Percentiles rank a stretch among this genome's conserved stretches.
phyloP scores from a whole-genome alignment of 495 filamentous ascomycete genomes.

The Aspergillus heteromorphus region DNA sequence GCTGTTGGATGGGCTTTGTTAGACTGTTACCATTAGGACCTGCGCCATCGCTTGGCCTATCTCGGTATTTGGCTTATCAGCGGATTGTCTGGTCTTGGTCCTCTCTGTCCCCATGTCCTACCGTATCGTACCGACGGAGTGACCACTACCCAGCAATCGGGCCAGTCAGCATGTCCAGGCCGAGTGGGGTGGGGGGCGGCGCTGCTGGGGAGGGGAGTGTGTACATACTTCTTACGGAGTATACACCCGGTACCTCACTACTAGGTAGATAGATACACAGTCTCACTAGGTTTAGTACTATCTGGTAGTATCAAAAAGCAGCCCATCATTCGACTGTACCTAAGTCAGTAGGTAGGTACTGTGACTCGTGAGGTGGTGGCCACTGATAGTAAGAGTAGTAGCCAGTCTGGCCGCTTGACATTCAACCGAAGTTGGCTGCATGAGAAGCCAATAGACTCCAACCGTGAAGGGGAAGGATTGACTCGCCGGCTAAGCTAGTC shows the following conservation, averaged over 20 bases:
- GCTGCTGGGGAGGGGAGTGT: conserved; percentile 3
- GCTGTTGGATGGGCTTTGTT: conserved; percentile 10
- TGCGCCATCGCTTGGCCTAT: conserved; percentile 6
- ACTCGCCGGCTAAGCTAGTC: conserved; percentile 19
- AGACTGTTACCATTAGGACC: conserved; percentile 13
- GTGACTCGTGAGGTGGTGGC: conserved; percentile 1
- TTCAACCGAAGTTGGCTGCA: conserved; percentile 13
- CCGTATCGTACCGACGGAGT: too few species aligned
- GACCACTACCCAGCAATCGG: too few species aligned
- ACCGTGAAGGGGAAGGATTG: conserved; percentile 18
- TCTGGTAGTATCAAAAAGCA: too few species aligned
- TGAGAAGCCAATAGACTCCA: conserved; percentile 11
- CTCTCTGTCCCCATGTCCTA: too few species aligned
- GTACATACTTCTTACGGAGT: too few species aligned
- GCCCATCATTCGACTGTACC: too few species aligned
- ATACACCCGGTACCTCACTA: too few species aligned
- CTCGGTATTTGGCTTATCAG: conserved; percentile 21
- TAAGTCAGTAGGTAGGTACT: too few species aligned
- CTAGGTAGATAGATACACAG: too few species aligned
- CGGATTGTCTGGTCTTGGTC: conserved; percentile 11
- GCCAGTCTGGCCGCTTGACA: conserved; percentile 4
- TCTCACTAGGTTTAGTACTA: too few species aligned
- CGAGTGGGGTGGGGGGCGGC: conserved; percentile 13
- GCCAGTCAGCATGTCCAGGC: conserved; percentile 9
- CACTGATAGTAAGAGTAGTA: conserved; percentile 9